Base-by-base conservation (phyloP, 169 alveolate species). In the Plasmodium malariae region DNA sequence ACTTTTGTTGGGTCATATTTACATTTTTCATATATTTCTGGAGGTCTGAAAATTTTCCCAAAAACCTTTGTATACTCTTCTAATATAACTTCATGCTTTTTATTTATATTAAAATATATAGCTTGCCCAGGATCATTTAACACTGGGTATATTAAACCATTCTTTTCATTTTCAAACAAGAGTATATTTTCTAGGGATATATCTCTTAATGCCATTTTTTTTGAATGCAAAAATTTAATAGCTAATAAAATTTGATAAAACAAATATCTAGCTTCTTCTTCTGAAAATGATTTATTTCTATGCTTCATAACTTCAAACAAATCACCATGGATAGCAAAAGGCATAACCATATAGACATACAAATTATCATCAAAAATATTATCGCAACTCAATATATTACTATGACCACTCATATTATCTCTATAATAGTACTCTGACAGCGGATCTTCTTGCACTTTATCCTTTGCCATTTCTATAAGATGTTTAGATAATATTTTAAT, bases 41-140 rank as follows among this genome's bases (percentile, higher is more conserved):
- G 96, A n/a, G 96, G 95, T 7, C 96, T 80, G 71, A 94, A 94
- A 19, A 93, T 91, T 72, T 94, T 94, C 7, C 96, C 96, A 69
- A 94, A 94, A 19, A 87, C 74, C 3, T 88, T 86, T n/a, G 67
- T 85, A 49, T 57, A 63, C 19, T 92, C 92, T 49, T 76, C 86
- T 28, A 78, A 37, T 34, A 68, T 45, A 17, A 78, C 89, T 12
- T 78, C 59, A 78, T 78, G 60, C 28, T 11, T 62, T 19, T 78
- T 78, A 36, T 78, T 48, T 6, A 78, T 48, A 63, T 24, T 63
- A 51, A 78, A 78, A 34, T 78, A 49, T 12, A 93, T 83, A 2
- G 96, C 96, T 72, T 94, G 96, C 0, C 96, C 96, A 49, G 96
- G 96, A 57, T 94, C 96, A 60, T 95, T 89, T 19, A 94, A 45